Base-by-base conservation (phyloP, 1,139 yeast genomes). In the Trichomonascaceae sp. region DNA sequence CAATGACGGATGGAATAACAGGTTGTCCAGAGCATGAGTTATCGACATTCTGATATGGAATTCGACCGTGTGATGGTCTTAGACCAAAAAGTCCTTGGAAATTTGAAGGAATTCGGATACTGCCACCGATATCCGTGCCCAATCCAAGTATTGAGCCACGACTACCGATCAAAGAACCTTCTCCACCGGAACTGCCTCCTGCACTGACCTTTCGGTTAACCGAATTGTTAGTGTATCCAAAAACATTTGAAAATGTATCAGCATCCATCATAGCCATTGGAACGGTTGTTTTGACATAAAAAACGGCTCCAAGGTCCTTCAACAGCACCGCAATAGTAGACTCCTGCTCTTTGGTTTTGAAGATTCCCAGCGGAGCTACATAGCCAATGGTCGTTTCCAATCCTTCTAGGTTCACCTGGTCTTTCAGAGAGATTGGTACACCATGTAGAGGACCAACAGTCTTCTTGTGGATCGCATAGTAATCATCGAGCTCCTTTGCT, bases 101-200 rank as follows among this genome's bases (percentile, higher is more conserved):
- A 0, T 88, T 88, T 38, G 91, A 86, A 2, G 93, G 95, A 7
- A 79, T 83, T 65, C 93, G 77, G 59, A 86, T 83, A 1, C 87
- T 82, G 1, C 93, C 95, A 57, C 93, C 95, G 61, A 86, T 85
- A 68, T 86, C 95, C 43, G 87, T 79, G 22, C 93, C 93, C 54
- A 85, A 75, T 47, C 93, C 91, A 46, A 85, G 59, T 1, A 81
- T 75, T 36, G 87, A 80, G 1, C 79, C 81, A 47, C 83, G 81
- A 20, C 54, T 20, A 6, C 59, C 64, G 5, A 58, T 50, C 60
- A 83, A 67, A 0, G 90, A 80, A 60, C 91, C 90, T 68, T 85
- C 93, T 61, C 95, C 95, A 36, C 87, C 83, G 1, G 89, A 83
- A 0, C 90, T 83, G 10, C 95, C 95, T 57, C 86, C 86, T 5